Evolutionary conservation across 805 yeast species (phyloP).

Genomic region (Sungouiozyma intestinalis): DNA sequence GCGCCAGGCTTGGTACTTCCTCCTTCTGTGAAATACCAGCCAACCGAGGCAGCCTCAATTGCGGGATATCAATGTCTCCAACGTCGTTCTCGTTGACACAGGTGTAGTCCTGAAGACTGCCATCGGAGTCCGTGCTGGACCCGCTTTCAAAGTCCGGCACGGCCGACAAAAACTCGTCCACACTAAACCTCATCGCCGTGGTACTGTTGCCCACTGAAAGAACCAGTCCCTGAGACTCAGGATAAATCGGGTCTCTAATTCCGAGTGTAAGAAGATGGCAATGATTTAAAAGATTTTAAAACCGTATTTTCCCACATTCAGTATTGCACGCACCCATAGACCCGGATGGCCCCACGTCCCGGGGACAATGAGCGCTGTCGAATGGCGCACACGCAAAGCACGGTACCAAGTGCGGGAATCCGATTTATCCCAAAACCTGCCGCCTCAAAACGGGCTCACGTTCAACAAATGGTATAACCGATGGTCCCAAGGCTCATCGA

Average conservation of each 20-base stretch:
- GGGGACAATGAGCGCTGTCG: neutral
- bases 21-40: neutral
- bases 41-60: constrained; percentile 10
- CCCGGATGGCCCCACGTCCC: too few relatives aligned
- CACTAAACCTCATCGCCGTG: constrained; percentile 8
- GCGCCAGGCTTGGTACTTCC: constrained; percentile 6
- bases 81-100: constrained; percentile 9
- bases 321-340: too few relatives aligned
- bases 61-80: constrained; percentile 10
- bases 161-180: constrained; percentile 1
- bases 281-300: too few relatives aligned
- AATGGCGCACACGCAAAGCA: constrained; percentile 41
- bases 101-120: constrained; percentile 7
- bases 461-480: constrained; percentile 83
- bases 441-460: constrained; percentile 69
- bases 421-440: constrained; percentile 43
- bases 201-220: neutral
- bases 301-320: too few relatives aligned
- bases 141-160: neutral
- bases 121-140: constrained; percentile 1
- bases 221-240: neutral
- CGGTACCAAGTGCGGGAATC: constrained; percentile 63
- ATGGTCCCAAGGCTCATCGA: constrained; percentile 53
- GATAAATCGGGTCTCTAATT: too few relatives aligned
- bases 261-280: neutral